A percentile compares a stretch with the other conserved stretches of the same genome.
Evolutionary conservation across 1,284 basidiomycete species (phyloP).

Genomic region (Ceratobasidium sp.): DNA sequence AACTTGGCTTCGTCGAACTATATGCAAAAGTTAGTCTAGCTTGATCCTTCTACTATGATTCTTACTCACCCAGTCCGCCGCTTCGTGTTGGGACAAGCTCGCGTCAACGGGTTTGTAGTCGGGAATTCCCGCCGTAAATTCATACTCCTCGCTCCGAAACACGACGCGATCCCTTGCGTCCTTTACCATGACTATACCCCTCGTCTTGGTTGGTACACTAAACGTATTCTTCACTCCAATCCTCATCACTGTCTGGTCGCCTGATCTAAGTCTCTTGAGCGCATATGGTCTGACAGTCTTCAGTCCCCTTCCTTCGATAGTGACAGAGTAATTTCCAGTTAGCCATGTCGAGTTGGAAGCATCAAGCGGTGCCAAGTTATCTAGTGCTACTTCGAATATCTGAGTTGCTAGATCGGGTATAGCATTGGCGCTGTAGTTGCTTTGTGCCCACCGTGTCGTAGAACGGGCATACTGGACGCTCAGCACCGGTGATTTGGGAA

Average conservation of each 20-base stretch:
- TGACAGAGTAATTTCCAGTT: conserved; percentile 1
- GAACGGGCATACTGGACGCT: conserved; percentile 27
- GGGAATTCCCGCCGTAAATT: conserved; percentile 47
- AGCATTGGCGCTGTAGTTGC: conserved; percentile 26
- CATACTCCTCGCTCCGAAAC: conserved; percentile 19
- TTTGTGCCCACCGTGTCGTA: conserved; percentile 23
- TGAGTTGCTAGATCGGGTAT: conserved; percentile 4
- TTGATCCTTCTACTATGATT: neutral
- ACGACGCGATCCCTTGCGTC: neutral
- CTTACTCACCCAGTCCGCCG: conserved; percentile 57
- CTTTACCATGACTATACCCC: conserved; percentile 10
- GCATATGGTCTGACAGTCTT: conserved; percentile 1
- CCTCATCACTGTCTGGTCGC: conserved; percentile 15
- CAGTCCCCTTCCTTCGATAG: neutral
- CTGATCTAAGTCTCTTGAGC: conserved; percentile 7
- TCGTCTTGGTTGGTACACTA: conserved; percentile 13
- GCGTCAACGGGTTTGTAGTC: conserved; percentile 10
- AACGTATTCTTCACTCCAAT: conserved; percentile 13
- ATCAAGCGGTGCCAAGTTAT: conserved; percentile 22
- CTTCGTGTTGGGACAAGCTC: conserved; percentile 55
- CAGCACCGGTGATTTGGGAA: neutral
- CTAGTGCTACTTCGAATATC: conserved; percentile 24
- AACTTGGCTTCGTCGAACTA: conserved; percentile 60
- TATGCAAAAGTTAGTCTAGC: conserved; percentile 1
- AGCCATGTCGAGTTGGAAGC: neutral